Evolutionary conservation across 257 asterid genomes (phyloP).

Genomic region (Primulina tabacum): DNA sequence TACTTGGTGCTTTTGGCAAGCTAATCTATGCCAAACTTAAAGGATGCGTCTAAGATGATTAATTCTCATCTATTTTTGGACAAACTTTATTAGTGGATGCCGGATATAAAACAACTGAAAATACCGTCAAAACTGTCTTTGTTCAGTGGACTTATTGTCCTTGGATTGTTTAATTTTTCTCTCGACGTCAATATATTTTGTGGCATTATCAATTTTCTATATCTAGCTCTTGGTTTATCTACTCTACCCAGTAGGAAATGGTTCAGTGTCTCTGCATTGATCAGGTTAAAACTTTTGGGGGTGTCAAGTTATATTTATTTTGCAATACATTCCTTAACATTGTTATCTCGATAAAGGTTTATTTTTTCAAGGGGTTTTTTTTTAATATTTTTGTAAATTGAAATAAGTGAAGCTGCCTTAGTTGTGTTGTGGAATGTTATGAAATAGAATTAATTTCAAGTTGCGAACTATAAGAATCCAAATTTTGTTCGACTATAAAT

Average conservation of each 20-base stretch:
- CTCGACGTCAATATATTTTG: too few species aligned
- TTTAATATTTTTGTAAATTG: too few species aligned
- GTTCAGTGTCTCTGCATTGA: not conserved
- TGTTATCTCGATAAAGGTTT: too few species aligned
- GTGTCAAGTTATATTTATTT: too few species aligned
- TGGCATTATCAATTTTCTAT: not conserved
- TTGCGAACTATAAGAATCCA: not conserved
- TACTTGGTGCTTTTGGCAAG: not conserved
- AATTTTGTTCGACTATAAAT: not conserved
- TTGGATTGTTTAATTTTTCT: not conserved
- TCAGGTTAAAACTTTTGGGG: too few species aligned
- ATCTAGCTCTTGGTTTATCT: not conserved
- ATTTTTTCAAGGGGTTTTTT: too few species aligned
- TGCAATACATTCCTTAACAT: too few species aligned
- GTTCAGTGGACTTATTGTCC: not conserved
- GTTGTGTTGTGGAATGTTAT: too few species aligned
- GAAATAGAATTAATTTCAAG: too few species aligned
- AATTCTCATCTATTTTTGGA: not conserved
- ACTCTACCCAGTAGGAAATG: not conserved
- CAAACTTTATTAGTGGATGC: constrained; percentile 1
- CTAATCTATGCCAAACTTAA: not conserved
- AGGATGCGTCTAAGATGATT: constrained; percentile 3
- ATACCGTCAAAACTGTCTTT: not conserved
- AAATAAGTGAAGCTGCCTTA: too few species aligned
- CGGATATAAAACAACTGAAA: constrained; percentile 1